Percentiles rank a stretch among this genome's conserved stretches.
Conservation (phyloP, 331 rosid species). For the Stylosanthes scabra region DNA sequence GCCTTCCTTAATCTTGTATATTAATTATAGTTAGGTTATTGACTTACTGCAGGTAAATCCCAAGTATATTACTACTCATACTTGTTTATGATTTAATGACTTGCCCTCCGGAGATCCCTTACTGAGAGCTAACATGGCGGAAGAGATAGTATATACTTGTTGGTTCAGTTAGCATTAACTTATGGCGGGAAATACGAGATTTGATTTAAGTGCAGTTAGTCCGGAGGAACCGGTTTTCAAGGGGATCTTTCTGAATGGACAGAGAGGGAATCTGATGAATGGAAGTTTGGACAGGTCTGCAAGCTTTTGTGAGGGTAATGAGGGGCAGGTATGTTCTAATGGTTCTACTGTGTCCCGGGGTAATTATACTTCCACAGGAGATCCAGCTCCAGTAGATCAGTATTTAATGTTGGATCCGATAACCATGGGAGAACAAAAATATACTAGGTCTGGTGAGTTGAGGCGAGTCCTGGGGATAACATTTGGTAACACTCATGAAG, state of each 20-base stretch:
- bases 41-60: conserved; percentile 49
- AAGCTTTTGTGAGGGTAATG: conserved; percentile 64
- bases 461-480: conserved; percentile 67
- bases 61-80: conserved; percentile 23
- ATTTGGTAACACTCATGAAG: conserved; percentile 65
- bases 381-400: conserved; percentile 57
- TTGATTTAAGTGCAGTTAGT: conserved; percentile 62
- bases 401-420: conserved; percentile 67
- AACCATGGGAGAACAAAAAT: conserved; percentile 59
- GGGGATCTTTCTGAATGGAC: conserved; percentile 61
- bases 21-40: conserved; percentile 41
- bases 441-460: conserved; percentile 57
- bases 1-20: conserved; percentile 24
- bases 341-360: conserved; percentile 58
- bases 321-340: conserved; percentile 54
- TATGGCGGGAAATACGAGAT: conserved; percentile 79
- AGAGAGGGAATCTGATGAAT: conserved; percentile 54
- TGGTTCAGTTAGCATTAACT: conserved; percentile 50
- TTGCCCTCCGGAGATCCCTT: conserved; percentile 32
- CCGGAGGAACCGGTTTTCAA: conserved; percentile 57
- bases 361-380: conserved; percentile 52
- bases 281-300: conserved; percentile 67
- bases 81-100: conserved; percentile 46
- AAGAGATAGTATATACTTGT: conserved; percentile 26
- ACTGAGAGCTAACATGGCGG: conserved; percentile 43